Evolutionary conservation across 2,329 filamentous ascomycete genomes (phyloP).

Genomic region (Blastomyces gilchristii): DNA sequence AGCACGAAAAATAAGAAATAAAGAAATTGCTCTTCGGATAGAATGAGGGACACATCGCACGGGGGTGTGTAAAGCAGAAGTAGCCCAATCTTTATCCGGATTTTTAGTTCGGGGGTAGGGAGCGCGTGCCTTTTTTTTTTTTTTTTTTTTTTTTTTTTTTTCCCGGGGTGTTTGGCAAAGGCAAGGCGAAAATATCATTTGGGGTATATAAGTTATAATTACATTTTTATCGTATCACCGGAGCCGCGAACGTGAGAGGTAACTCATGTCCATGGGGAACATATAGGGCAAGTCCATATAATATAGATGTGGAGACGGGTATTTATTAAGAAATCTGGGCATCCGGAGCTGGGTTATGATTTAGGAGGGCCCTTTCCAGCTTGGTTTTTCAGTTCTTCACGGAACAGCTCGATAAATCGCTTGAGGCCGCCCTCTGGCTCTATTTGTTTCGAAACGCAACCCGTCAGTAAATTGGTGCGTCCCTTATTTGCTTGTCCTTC

Average conservation of each 20-base stretch:
- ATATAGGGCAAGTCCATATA: neutral
- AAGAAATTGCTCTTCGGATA: neutral
- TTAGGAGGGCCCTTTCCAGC: conserved; percentile 16
- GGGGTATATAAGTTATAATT: neutral
- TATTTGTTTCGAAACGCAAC: neutral
- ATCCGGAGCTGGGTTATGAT: neutral
- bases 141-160: neutral
- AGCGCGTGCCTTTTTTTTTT: neutral
- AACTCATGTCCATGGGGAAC: neutral
- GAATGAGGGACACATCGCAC: conserved; percentile 1
- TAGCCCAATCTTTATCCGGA: conserved; percentile 1
- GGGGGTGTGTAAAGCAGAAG: neutral
- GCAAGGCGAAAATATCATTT: neutral
- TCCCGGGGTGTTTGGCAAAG: neutral
- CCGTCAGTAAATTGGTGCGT: neutral
- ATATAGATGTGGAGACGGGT: neutral
- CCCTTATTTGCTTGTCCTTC: neutral
- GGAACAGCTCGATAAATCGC: conserved; percentile 22
- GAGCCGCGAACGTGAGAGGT: neutral
- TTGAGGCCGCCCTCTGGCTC: conserved; percentile 15
- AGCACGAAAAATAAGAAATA: neutral
- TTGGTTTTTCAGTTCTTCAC: conserved; percentile 24
- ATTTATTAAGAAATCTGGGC: neutral
- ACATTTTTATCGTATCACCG: neutral
- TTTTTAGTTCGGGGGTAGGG: neutral